Evolutionary conservation across 2,329 filamentous ascomycete genomes (phyloP), one percentile per base, ranked within the genome.

Genomic region (Epichloe festucae): DNA sequence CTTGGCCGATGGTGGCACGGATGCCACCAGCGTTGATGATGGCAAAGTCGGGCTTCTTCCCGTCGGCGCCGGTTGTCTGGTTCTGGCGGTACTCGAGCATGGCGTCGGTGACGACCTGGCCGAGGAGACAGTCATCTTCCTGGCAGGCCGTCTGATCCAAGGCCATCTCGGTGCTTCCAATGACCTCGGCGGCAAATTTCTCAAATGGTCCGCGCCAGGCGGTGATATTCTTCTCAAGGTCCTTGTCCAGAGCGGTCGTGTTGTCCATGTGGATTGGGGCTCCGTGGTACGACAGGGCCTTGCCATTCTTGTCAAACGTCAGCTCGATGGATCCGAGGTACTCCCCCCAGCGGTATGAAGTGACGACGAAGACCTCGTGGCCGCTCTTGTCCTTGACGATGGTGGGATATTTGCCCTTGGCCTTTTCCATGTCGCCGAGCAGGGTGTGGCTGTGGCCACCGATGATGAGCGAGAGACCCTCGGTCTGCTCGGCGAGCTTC

Each of bases 281-380:
- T 35, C 81, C 81, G 59, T 76, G 74, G 65, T 85, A 85, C 4
- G 73, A 73, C 5, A 84, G 70, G 15, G 83, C 75, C 62, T 76
- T 79, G 62, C 82, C 82, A 2, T 76, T 66, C 4, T 69, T 56
- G 57, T 82, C 79, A 59, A 82, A 85, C 1, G 77, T 79, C 7
- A 85, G 73, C 55, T 84, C 80, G 56, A 85, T 85, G 62, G 81
- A 81, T 52, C 81, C 82, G 2, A 85, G 65, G 52, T 84, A 84
- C 65, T 84, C 79, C 81, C 23, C 81, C 82, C 82, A 85, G 55
- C 80, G 75, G 61, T 81, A 85, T 2, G 81, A 77, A 7, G 80
- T 83, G 17, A 85, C 81, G 58, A 84, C 74, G 60, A 84, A 85
- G 48, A 85, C 81, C 58, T 85, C 82, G 36, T 84, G 77, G 44